Conservation (phyloP, 352 stramenopile genomes). For the Phytophthora chlamydospora region DNA sequence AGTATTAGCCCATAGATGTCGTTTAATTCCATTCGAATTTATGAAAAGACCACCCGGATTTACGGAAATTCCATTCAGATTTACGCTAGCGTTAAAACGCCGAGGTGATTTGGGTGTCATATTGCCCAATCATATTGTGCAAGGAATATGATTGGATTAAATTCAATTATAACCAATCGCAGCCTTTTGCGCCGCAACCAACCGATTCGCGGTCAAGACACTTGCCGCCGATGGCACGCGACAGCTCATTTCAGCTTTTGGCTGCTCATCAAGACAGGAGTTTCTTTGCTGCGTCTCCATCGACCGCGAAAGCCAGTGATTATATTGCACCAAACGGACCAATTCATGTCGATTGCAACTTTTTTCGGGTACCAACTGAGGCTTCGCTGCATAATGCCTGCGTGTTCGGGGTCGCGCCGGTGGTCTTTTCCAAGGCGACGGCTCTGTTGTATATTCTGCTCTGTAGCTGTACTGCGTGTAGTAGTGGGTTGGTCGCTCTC, state of each 20-base stretch:
- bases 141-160: too few relatives aligned
- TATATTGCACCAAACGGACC: constrained; percentile 81
- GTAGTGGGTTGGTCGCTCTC: constrained; percentile 23
- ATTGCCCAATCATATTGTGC: too few relatives aligned
- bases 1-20: too few relatives aligned
- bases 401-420: constrained; percentile 16
- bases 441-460: neutral
- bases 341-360: constrained; percentile 92
- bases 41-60: too few relatives aligned
- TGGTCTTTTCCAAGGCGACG: neutral
- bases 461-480: too few relatives aligned
- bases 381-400: constrained; percentile 42
- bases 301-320: constrained; percentile 62
- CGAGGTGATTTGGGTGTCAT: too few relatives aligned
- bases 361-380: constrained; percentile 90
- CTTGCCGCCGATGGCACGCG: neutral
- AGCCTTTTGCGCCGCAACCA: constrained; percentile 3
- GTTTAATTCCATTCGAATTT: too few relatives aligned
- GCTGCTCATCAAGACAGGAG: neutral
- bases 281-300: constrained; percentile 11
- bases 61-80: too few relatives aligned
- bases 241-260: constrained; percentile 31
- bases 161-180: constrained; percentile 17
- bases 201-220: constrained; percentile 6
- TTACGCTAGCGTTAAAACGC: too few relatives aligned